A percentile compares a stretch with the other conserved stretches of the same genome.
Evolutionary conservation across 2,329 filamentous ascomycete species (phyloP).

Genomic region (Alternaria tenuissima): DNA sequence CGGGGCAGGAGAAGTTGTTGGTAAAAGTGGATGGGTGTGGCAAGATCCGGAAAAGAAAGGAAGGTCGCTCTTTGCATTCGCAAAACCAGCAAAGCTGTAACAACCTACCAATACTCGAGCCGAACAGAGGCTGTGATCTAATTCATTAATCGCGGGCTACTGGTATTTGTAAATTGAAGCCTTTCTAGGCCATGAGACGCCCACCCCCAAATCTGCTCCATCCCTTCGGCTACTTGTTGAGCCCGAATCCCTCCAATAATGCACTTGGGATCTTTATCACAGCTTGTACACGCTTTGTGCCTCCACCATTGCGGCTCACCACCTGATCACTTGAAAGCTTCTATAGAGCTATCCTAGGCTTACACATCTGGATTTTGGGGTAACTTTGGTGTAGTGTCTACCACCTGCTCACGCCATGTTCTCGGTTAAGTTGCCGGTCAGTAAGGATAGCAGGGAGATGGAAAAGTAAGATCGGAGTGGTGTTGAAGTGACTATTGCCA

Average conservation of each 20-base stretch:
- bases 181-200: neutral
- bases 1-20: slow-evolving; percentile 58
- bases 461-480: neutral
- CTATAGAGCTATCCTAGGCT: neutral
- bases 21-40: slow-evolving; percentile 58
- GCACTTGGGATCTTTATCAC: neutral
- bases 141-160: neutral
- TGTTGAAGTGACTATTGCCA: neutral
- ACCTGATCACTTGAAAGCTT: neutral
- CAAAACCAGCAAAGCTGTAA: slow-evolving; percentile 29
- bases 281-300: neutral
- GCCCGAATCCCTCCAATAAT: neutral
- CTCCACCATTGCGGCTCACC: neutral
- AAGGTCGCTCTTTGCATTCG: slow-evolving; percentile 42
- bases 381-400: neutral
- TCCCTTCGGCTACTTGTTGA: neutral
- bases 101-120: neutral
- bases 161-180: neutral
- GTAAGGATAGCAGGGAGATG: neutral
- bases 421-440: neutral
- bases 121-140: neutral
- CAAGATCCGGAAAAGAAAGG: slow-evolving; percentile 38
- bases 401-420: neutral
- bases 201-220: neutral
- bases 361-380: neutral